phyloP scores from a whole-genome alignment of 306 rosid species.

The cucumber (Cucumis sativus) region DNA sequence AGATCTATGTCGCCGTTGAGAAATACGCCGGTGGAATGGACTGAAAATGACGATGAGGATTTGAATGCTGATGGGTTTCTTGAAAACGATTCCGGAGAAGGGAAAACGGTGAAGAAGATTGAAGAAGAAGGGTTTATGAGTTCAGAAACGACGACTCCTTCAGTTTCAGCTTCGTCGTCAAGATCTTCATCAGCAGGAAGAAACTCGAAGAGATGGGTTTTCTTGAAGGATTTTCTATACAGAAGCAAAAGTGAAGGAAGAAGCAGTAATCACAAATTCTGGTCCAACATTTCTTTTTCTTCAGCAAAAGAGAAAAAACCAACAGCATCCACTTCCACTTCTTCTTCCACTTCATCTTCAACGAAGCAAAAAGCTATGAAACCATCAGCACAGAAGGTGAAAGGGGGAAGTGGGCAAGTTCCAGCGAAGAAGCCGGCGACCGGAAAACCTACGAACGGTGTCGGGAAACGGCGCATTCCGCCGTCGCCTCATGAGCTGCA shows the following conservation, averaged over 20 bases:
- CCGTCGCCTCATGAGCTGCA: slow-evolving; percentile 89
- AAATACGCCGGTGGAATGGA: slow-evolving; percentile 37
- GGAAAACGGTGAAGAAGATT: slow-evolving; percentile 11
- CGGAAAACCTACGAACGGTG: slow-evolving; percentile 57
- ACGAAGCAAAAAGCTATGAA: background rate
- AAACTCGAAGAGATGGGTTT: slow-evolving; percentile 83
- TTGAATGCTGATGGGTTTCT: background rate
- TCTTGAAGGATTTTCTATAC: slow-evolving; percentile 68
- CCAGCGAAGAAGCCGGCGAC: slow-evolving; percentile 33
- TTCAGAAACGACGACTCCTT: slow-evolving; percentile 37
- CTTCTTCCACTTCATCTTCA: background rate
- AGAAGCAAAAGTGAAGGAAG: slow-evolving; percentile 96
- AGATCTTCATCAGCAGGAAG: slow-evolving; percentile 90
- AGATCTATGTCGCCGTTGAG: slow-evolving; percentile 91
- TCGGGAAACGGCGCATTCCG: slow-evolving; percentile 66
- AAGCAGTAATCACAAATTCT: slow-evolving; percentile 67
- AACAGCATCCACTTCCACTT: background rate
- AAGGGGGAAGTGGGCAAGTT: slow-evolving; percentile 13
- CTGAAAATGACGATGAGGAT: slow-evolving; percentile 19
- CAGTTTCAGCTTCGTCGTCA: slow-evolving; percentile 73
- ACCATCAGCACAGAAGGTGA: slow-evolving; percentile 13
- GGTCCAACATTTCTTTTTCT: slow-evolving; percentile 72
- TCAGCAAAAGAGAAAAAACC: slow-evolving; percentile 60
- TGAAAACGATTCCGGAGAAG: slow-evolving; percentile 25
- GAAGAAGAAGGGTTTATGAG: slow-evolving; percentile 22